phyloP scores from a whole-genome alignment of 2,329 filamentous ascomycete genomes.

The Trichoderma atroviride region DNA sequence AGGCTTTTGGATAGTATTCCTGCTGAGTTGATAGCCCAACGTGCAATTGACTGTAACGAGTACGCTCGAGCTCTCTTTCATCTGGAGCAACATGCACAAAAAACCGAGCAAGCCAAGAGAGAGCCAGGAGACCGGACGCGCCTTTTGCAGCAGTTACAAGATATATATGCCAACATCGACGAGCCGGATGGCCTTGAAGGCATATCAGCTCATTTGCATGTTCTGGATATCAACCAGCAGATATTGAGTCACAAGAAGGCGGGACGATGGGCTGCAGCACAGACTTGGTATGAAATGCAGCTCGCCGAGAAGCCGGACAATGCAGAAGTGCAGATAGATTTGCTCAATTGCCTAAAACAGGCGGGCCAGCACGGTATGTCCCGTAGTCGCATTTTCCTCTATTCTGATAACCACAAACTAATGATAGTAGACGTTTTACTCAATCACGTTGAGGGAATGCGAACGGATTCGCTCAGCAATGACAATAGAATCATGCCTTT shows the following conservation, averaged over 20 bases:
- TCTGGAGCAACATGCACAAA: constrained; percentile 83
- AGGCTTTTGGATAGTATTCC: constrained; percentile 66
- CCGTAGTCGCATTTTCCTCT: not conserved
- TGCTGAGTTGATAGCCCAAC: constrained; percentile 71
- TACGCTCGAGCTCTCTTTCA: constrained; percentile 92
- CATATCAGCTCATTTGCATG: constrained; percentile 82
- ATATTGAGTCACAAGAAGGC: constrained; percentile 91
- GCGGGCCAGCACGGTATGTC: constrained; percentile 87
- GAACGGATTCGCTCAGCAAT: constrained; percentile 51
- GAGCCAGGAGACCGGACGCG: constrained; percentile 60
- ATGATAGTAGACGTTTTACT: constrained; percentile 70
- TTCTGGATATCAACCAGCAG: constrained; percentile 91
- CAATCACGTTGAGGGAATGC: constrained; percentile 81
- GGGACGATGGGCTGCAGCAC: constrained; percentile 89
- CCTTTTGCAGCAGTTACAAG: constrained; percentile 77
- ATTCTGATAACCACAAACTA: constrained; percentile 26
- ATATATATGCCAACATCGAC: constrained; percentile 96
- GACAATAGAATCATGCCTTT: constrained; percentile 73
- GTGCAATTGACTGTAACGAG: constrained; percentile 91
- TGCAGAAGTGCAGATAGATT: constrained; percentile 74
- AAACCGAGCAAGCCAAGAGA: constrained; percentile 49
- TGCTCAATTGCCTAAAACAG: constrained; percentile 87
- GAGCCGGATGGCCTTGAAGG: constrained; percentile 96
- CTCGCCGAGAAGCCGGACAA: constrained; percentile 79
- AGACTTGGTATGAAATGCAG: constrained; percentile 96